phyloP scores from a whole-genome alignment of 208 protist genomes.

The Acanthamoeba rhysodes region DNA sequence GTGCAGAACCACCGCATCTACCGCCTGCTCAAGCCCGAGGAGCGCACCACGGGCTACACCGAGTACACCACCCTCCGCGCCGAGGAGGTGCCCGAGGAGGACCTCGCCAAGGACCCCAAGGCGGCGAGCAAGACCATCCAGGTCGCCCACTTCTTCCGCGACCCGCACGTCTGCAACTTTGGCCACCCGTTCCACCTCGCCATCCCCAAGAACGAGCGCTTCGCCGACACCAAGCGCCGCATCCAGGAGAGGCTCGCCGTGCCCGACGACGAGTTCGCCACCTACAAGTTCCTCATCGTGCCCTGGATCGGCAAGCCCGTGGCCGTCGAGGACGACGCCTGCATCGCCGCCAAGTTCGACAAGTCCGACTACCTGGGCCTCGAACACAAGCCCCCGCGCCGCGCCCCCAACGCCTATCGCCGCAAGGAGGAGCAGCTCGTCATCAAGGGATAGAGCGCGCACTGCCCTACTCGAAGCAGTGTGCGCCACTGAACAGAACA shows the following conservation, averaged over 20 bases:
- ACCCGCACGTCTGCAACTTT: not conserved
- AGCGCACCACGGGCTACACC: conserved; percentile 42
- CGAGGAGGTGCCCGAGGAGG: conserved; percentile 70
- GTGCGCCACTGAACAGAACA: too few species aligned
- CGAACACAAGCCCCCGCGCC: conserved; percentile 62
- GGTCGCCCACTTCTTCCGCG: conserved; percentile 37
- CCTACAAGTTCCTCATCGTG: conserved; percentile 56
- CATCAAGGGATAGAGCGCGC: conserved; percentile 50
- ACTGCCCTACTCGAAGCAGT: too few species aligned
- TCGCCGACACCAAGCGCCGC: conserved; percentile 51
- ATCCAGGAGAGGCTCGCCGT: conserved; percentile 69
- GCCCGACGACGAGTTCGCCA: conserved; percentile 76
- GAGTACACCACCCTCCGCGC: conserved; percentile 24
- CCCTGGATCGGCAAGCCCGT: not conserved
- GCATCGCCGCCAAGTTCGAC: conserved; percentile 41
- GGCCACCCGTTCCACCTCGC: conserved; percentile 78
- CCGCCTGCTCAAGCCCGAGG: conserved; percentile 30
- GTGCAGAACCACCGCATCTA: conserved; percentile 68
- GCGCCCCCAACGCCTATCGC: not conserved
- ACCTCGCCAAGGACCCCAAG: conserved; percentile 29
- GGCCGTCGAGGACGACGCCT: conserved; percentile 6
- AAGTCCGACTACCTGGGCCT: conserved; percentile 58
- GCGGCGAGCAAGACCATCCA: not conserved
- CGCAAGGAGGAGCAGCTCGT: conserved; percentile 61
- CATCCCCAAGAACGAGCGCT: conserved; percentile 57